Percentiles rank a stretch among this genome's conserved stretches.
These are phyloP conservation scores for Linnemannia zychae DNA, from an alignment of 192 early-diverging fungal genomes.

Conservation along the genomic window DNA sequence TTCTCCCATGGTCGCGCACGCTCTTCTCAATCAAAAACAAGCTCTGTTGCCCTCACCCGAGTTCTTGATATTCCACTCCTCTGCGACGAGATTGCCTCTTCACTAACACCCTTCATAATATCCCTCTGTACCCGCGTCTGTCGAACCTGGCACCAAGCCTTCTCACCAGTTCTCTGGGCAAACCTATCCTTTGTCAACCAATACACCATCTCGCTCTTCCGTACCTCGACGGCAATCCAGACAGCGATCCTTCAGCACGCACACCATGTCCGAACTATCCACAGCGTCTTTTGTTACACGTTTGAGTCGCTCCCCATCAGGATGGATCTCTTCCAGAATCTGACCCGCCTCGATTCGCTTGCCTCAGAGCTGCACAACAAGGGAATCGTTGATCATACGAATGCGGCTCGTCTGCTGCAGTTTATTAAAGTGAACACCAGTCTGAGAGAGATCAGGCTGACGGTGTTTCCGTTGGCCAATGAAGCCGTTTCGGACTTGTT, in stretches of 20 bases:
- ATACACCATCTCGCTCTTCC: conserved; percentile 20
- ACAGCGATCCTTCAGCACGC: conserved; percentile 15
- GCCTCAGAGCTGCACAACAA: conserved; percentile 48
- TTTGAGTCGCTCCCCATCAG: conserved; percentile 18
- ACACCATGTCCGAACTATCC: conserved; percentile 13
- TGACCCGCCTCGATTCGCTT: conserved; percentile 19
- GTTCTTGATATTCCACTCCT: conserved; percentile 29
- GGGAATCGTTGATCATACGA: conserved; percentile 47
- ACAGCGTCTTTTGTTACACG: conserved; percentile 28
- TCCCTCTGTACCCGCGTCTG: conserved; percentile 10
- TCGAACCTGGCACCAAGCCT: conserved; percentile 11
- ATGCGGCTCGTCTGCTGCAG: conserved; percentile 15
- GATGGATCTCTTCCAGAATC: conserved; percentile 3
- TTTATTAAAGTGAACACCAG: conserved; percentile 33
- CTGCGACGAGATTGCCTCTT: conserved; percentile 27
- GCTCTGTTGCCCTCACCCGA: not conserved
- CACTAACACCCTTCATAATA: not conserved
- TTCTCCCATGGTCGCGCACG: not conserved
- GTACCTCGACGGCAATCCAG: not conserved
- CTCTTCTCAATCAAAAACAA: not conserved
- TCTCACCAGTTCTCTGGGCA: conserved; percentile 26
- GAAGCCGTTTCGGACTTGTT: conserved; percentile 3
- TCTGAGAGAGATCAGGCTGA: conserved; percentile 20
- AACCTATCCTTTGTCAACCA: conserved; percentile 17
- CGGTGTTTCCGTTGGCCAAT: conserved; percentile 25